A percentile compares a stretch with the other conserved stretches of the same genome.
phyloP scores from a whole-genome alignment of 2,329 filamentous ascomycete species.

The Stachybotrys chartarum region DNA sequence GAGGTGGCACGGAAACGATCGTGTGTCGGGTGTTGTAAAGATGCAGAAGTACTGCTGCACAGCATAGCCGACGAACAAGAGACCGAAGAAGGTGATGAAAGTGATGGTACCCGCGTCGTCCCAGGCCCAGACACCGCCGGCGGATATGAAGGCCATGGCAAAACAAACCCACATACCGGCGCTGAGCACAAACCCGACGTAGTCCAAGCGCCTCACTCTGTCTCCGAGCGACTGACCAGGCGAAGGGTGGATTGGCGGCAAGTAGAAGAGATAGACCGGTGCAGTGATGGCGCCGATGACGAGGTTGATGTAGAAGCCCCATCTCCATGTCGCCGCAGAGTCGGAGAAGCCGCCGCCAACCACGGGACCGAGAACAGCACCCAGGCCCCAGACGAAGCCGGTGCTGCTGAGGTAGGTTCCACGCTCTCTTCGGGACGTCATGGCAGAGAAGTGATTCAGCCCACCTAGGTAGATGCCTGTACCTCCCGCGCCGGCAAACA shows the following conservation, averaged over 20 bases:
- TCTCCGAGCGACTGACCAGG: slow-evolving; percentile 3
- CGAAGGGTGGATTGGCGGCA: slow-evolving; percentile 7
- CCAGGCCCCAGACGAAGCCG: slow-evolving; percentile 32
- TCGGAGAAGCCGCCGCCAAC: slow-evolving; percentile 34
- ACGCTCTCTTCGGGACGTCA: neutral
- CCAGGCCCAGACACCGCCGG: slow-evolving; percentile 39
- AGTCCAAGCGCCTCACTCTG: slow-evolving; percentile 29
- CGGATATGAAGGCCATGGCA: slow-evolving; percentile 40
- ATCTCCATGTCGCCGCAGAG: slow-evolving; percentile 31
- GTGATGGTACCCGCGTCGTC: slow-evolving; percentile 19
- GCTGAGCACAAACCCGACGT: slow-evolving; percentile 33
- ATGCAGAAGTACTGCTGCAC: slow-evolving; percentile 39
- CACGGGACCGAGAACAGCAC: slow-evolving; percentile 38
- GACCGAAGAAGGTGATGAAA: slow-evolving; percentile 14
- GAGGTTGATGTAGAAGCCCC: slow-evolving; percentile 37
- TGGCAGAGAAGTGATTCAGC: neutral
- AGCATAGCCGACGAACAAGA: slow-evolving; percentile 33
- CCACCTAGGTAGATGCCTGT: neutral
- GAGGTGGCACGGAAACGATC: slow-evolving; percentile 7
- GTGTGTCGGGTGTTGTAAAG: slow-evolving; percentile 31
- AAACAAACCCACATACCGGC: slow-evolving; percentile 28
- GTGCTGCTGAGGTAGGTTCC: slow-evolving; percentile 4
- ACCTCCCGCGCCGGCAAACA: neutral
- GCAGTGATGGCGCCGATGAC: slow-evolving; percentile 30
- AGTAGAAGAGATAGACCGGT: slow-evolving; percentile 14